These are phyloP conservation scores for Leucogyrophana mollusca DNA, from an alignment of 768 basidiomycete species.

Conservation along the genomic window DNA sequence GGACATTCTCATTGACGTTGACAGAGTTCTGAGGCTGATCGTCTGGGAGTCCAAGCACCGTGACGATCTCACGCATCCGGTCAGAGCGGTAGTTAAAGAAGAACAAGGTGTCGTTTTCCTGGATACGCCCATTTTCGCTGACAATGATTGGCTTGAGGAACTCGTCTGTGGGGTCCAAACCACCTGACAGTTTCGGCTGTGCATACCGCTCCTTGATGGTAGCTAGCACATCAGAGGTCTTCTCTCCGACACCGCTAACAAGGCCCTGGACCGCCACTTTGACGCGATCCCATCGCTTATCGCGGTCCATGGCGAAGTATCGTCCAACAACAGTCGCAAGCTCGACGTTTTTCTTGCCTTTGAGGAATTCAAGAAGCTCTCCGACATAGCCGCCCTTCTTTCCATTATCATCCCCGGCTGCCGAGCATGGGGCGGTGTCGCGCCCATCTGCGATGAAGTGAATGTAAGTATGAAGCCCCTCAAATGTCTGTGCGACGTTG, in stretches of 20 bases:
- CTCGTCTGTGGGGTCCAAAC: conserved; percentile 79
- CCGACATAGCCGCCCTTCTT: conserved; percentile 54
- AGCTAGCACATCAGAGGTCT: conserved; percentile 55
- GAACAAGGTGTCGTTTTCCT: conserved; percentile 88
- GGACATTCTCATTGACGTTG: conserved; percentile 70
- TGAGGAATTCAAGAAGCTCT: conserved; percentile 73
- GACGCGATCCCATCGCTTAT: conserved; percentile 94
- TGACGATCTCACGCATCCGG: conserved; percentile 89
- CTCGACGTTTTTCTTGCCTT: conserved; percentile 76
- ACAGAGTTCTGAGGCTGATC: conserved; percentile 45
- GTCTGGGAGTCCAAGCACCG: conserved; percentile 76
- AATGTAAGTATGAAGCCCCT: conserved; percentile 82
- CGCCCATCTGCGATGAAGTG: conserved; percentile 96
- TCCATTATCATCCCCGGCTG: conserved; percentile 31
- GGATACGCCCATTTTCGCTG: conserved; percentile 74
- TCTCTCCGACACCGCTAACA: conserved; percentile 65
- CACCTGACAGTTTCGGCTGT: conserved; percentile 29
- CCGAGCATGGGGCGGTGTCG: conserved; percentile 87
- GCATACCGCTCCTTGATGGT: conserved; percentile 74
- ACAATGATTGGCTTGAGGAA: conserved; percentile 95
- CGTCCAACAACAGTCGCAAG: conserved; percentile 84
- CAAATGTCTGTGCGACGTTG: conserved; percentile 83
- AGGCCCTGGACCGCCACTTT: conserved; percentile 88
- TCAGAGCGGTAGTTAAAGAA: conserved; percentile 98
- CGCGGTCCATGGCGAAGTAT: conserved; percentile 97